Percentiles rank a stretch among this genome's conserved stretches.
phyloP scores from a whole-genome alignment of 345 rosid genomes.

The Eucalyptus albens region DNA sequence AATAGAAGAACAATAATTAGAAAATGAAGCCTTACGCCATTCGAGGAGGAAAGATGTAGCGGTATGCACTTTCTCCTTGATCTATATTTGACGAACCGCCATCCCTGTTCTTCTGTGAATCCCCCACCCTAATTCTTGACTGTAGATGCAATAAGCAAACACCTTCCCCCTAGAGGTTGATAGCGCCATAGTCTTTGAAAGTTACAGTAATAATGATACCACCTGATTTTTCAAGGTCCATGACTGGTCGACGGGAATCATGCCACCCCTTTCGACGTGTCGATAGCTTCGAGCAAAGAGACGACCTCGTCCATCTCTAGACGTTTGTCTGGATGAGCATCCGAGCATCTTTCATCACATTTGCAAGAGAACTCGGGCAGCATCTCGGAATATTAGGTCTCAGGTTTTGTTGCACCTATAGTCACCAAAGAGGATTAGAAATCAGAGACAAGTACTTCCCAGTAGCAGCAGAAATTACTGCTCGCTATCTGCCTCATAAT shows the following conservation, averaged over 20 bases:
- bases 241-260: conserved; percentile 83
- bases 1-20: neutral
- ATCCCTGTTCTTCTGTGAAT: neutral
- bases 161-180: neutral
- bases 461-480: neutral
- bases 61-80: neutral
- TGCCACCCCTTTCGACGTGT: conserved; percentile 83
- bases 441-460: neutral
- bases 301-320: conserved; percentile 98
- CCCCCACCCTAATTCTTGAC: neutral
- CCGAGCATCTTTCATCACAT: conserved; percentile 96
- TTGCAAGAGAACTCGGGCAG: conserved; percentile 73
- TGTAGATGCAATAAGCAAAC: neutral
- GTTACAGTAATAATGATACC: neutral
- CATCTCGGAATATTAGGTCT: conserved; percentile 94
- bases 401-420: conserved; percentile 40
- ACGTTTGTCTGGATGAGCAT: conserved; percentile 82
- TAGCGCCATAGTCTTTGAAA: no score
- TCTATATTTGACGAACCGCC: neutral
- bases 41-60: neutral
- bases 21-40: conserved; percentile 11
- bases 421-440: neutral
- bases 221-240: conserved; percentile 41
- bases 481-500: neutral
- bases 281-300: conserved; percentile 75